Evolutionary conservation across 306 rosid genomes (phyloP), one percentile per base, ranked within the genome.

Genomic region (Castanospermum australe): DNA sequence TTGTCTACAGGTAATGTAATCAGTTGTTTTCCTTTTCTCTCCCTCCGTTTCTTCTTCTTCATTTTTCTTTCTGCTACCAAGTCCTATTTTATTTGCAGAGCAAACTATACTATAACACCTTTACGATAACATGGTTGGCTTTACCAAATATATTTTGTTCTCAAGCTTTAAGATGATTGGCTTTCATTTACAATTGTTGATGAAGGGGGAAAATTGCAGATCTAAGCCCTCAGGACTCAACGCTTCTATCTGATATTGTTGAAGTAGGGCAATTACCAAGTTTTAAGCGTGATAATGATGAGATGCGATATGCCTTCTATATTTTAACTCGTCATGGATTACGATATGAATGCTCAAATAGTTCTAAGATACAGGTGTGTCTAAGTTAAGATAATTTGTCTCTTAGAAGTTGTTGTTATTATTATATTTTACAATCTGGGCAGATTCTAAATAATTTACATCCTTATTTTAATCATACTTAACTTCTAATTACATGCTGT

Each of bases 271-370:
- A 75, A 30, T 82, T 95, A 75, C 92, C 99, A 3, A 88, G 92
- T 86, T 75, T 92, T 69, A 81, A 77, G 81, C 84, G 88, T 71
- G 92, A 90, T 48, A 92, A 83, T 50, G 91, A 83, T 78, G 97
- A 87, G 47, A 87, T 70, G 28, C 79, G 78, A 73, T 77, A 86
- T 33, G 91, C 94, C 45, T 92, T 95, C 77, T 88, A 84, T 81
- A 81, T 95, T 61, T 83, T 91, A 72, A 92, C 97, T 55, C 82
- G 68, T 55, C 92, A 91, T 1, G 99, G 97, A 70, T 82, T 92
- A 78, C 83, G 97, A 73, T 91, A 86, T 15, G 99, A 95, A 73
- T 94, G 97, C 71, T 94, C 99, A 10, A 88, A 87, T 84, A 68
- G 60, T 87, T 94, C 97, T 38, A 79, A 87, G 86, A 85, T 82